Evolutionary conservation across 306 rosid genomes (phyloP).

Genomic region (Ammopiptanthus mongolicus): DNA sequence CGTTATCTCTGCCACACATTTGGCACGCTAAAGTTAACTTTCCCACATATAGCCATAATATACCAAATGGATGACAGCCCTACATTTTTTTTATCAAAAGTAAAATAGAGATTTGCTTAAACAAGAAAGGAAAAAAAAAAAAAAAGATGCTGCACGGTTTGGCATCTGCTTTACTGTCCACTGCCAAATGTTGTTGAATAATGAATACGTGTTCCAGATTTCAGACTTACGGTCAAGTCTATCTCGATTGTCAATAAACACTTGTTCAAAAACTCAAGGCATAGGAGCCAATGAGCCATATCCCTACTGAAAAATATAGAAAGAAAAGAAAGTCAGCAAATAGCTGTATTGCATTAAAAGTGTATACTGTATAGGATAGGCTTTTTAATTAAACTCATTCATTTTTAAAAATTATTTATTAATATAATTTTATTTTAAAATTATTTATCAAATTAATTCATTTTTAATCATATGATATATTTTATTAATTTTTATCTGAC

Average conservation of each 20-base stretch:
- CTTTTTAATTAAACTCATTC: too few relatives aligned
- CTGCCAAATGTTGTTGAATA: neutral
- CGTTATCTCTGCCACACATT: neutral
- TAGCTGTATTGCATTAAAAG: constrained; percentile 8
- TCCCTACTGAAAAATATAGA: too few relatives aligned
- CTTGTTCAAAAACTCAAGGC: neutral
- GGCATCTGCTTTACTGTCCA: constrained; percentile 22
- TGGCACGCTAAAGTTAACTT: neutral
- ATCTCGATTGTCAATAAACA: constrained; percentile 1
- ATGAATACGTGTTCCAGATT: neutral
- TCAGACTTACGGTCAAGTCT: neutral
- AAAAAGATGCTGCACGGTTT: neutral
- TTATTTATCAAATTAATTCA: too few relatives aligned
- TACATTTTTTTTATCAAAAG: neutral
- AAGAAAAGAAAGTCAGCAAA: too few relatives aligned
- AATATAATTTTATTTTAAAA: too few relatives aligned
- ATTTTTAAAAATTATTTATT: too few relatives aligned
- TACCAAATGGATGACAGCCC: neutral
- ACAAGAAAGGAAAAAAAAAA: neutral
- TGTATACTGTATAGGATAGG: too few relatives aligned
- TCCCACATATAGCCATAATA: neutral
- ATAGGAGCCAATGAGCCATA: too few relatives aligned
- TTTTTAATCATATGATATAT: too few relatives aligned
- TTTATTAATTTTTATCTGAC: too few relatives aligned
- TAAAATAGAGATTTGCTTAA: neutral